These are phyloP conservation scores for Rhododendron henanense DNA, from an alignment of 148 eudicot species.

Conservation along the genomic window DNA sequence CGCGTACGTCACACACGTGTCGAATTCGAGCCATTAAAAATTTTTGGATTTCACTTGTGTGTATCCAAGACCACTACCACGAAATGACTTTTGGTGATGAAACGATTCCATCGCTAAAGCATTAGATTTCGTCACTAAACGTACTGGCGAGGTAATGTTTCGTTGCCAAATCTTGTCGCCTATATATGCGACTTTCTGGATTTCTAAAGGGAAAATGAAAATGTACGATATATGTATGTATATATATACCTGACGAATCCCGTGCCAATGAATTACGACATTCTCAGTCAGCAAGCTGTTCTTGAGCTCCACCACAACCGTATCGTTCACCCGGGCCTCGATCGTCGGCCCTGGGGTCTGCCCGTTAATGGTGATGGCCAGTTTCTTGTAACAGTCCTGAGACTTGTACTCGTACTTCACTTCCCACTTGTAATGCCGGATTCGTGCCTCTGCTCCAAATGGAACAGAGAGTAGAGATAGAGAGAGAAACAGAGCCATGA, in stretches of 20 bases:
- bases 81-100: too few species aligned
- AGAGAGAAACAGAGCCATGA: too few species aligned
- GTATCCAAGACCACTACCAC: too few species aligned
- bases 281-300: not conserved
- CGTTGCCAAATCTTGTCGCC: too few species aligned
- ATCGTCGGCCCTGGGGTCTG: not conserved
- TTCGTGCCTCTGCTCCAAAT: not conserved
- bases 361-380: not conserved
- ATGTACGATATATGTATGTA: fast-evolving
- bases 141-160: too few species aligned
- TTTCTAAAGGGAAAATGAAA: too few species aligned
- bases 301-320: not conserved
- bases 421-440: not conserved
- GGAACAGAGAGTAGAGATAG: not conserved
- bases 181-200: too few species aligned
- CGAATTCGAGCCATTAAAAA: too few species aligned
- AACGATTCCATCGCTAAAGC: too few species aligned
- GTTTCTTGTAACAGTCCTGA: not conserved
- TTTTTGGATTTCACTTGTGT: too few species aligned
- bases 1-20: too few species aligned
- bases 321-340: not conserved
- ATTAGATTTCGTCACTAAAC: too few species aligned
- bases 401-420: not conserved
- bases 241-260: not conserved
- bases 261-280: not conserved